A percentile compares a stretch with the other conserved stretches of the same genome.
Evolutionary conservation across 2,329 filamentous ascomycete species (phyloP).

Genomic region (Aspergillus alliaceus): DNA sequence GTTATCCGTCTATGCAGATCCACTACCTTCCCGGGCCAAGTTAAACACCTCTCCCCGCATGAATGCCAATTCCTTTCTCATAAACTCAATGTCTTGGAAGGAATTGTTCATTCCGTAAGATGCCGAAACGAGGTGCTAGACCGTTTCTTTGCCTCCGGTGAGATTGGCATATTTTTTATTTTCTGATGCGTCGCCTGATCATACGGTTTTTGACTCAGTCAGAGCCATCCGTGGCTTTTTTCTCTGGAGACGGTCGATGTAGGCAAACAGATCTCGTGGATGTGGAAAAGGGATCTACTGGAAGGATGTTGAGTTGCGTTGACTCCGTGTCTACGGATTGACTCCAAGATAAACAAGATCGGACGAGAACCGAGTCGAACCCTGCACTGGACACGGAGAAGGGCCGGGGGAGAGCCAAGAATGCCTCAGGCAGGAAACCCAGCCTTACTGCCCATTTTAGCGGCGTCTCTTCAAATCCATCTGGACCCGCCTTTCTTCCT

Average conservation of each 20-base stretch:
- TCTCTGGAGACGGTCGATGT: too few species aligned
- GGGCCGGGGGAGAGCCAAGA: background rate
- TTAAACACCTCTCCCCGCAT: background rate
- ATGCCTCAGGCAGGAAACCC: background rate
- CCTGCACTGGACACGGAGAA: background rate
- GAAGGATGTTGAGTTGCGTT: background rate
- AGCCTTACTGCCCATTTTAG: background rate
- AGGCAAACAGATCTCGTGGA: too few species aligned
- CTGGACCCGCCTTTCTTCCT: constrained; percentile 2
- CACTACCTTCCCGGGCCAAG: background rate
- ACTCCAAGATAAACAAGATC: background rate
- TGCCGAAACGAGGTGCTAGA: background rate
- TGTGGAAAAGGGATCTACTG: background rate
- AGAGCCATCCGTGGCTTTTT: too few species aligned
- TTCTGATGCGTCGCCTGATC: background rate
- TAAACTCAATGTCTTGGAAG: background rate
- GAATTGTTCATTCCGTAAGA: background rate
- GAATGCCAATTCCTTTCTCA: background rate
- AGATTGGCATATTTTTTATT: background rate
- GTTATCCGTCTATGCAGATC: background rate
- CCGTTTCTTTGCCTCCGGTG: background rate
- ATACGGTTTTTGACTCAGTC: background rate
- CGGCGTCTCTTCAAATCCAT: constrained; percentile 1
- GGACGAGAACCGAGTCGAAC: background rate
- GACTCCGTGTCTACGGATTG: too few species aligned